Evolutionary conservation across 129 eudicot species (phyloP), one percentile per base, ranked within the genome.

Genomic region (Centella asiatica): DNA sequence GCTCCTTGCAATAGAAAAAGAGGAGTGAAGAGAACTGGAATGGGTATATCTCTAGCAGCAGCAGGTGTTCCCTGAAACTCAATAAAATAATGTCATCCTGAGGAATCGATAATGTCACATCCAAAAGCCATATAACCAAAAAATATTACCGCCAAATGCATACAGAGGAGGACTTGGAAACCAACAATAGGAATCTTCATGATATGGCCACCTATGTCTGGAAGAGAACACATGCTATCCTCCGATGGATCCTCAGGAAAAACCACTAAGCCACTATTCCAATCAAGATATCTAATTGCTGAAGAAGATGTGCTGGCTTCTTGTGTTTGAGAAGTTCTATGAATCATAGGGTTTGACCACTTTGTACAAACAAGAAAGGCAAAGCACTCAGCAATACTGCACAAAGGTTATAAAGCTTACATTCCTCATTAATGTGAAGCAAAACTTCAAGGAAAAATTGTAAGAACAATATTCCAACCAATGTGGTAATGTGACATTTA

Each of bases 351-450:
- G 73, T 90, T 90, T 28, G 95, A 81, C 97, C 97, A 90, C 79
- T 86, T 86, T 26, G 97, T 90, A 75, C 97, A 86, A 66, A 90
- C 95, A 56, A 90, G 97, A 77, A 90, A 86, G 1, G 97, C 85
- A 76, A 90, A 90, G 76, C 95, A 90, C 77, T 90, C 94, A 4
- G 95, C 97, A 66, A 90, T 90, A 67, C 95, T 90, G 82, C 48
- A 79, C 29, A 76, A 60, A 15, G 5, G 49, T 19, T 19, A n/a
- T 10, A 57, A 36, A 12, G 3, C 13, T 58, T 1, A 4, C 34
- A 14, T 2, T 20, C 45, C 23, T 34, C 22, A 34, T 10, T 58
- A 19, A 44, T 19, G 45, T 24, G 3, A 10, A 34, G n/a, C 7
- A 19, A 4, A n/a, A 39, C 47, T 7, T n/a, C 9, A 4, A 36